Base-by-base conservation (phyloP, 75 land plant species). In the Sequoiadendron giganteum region DNA sequence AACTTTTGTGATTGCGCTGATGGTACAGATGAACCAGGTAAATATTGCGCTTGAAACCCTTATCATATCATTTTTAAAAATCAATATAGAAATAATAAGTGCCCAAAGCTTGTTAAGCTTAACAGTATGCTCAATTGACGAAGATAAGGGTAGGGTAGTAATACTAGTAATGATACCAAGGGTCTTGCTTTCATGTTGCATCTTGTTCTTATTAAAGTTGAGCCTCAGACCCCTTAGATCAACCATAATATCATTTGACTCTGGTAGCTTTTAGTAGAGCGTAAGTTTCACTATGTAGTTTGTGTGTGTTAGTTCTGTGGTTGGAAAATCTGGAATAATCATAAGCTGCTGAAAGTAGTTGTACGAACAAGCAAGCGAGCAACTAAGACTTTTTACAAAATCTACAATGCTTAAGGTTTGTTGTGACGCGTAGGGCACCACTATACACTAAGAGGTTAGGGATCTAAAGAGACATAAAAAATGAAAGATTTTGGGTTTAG, bases 11-110 rank as follows among this genome's bases (percentile, higher is more conserved):
- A 97, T 84, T 97, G 98, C 91, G 75, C 90, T 42, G 99, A 97
- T 79, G 99, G 99, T 30, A 96, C 99, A 38, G 99, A 97, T 85
- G 99, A 97, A 87, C 99, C 99, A 28, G 99, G 99, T 96, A 42
- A 32, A 49, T 39, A 2, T 16, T 79, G 6, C 21, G n/a, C 2
- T 10, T 3, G 21, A 42, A 40, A 79, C 82, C 82, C 43, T 42
- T 19, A 9, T 79, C 28, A 40, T 77, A 16, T 18, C 16, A 28
- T 76, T 21, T 79, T 79, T 42, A 25, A 42, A 47, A 2, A 42
- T 39, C 25, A 14, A 5, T 79, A 19, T 79, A 34, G 82, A 42
- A 79, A 79, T 40, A 40, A 2, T 16, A 79, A 21, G 28, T 79
- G 25, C 25, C 28, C 10, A 6, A 8, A 19, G 28, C 19, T 40